Evolutionary conservation across 2,329 filamentous ascomycete species (phyloP), one percentile per base, ranked within the genome.

Genomic region (Penicillium digitatum): DNA sequence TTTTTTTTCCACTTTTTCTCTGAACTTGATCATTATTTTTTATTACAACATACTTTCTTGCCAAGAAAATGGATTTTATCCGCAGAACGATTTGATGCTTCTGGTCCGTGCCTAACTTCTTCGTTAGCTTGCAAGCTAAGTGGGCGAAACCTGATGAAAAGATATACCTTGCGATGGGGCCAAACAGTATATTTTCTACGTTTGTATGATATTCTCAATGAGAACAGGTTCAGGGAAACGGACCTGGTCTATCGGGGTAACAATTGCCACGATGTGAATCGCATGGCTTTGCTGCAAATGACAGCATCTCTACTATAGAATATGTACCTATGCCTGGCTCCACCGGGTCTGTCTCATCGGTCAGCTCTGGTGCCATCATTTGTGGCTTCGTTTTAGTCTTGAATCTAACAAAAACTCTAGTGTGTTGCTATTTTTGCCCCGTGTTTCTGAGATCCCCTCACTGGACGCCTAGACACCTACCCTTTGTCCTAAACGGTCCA

Each of bases 351-450:
- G 57, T 62, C 56, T 59, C 51, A 54, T 59, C 42, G 32, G 56
- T 40, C 40, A 49, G 48, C 26, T 37, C 27, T 45, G 37, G 26
- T 60, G 57, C 50, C n/a, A n/a, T n/a, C n/a, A 45, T 54, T 29
- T 47, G 46, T 50, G 34, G 59, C 31, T 37, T 42, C 35, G n/a
- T 27, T 48, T 51, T 39, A 39, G 55, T 48, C 48, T 35, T 53
- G 46, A 46, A 56, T 54, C 39, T 42, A 51, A 47, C 31, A 47
- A 45, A 55, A 51, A 22, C 40, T 46, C 27, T 49, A 32, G 29
- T 18, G 47, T 46, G 31, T 53, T 53, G 56, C 60, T 62, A 61
- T 59, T 62, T 62, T 62, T 52, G 56, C 57, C 22, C 52, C 39
- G 34, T 49, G 44, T 32, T 24, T 49, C 31, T 39, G 20, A 46